A percentile compares a stretch with the other conserved stretches of the same genome.
These are phyloP conservation scores for Lodderomyces jiufengensis DNA, from an alignment of 1,139 yeast species.

Conservation along the genomic window DNA sequence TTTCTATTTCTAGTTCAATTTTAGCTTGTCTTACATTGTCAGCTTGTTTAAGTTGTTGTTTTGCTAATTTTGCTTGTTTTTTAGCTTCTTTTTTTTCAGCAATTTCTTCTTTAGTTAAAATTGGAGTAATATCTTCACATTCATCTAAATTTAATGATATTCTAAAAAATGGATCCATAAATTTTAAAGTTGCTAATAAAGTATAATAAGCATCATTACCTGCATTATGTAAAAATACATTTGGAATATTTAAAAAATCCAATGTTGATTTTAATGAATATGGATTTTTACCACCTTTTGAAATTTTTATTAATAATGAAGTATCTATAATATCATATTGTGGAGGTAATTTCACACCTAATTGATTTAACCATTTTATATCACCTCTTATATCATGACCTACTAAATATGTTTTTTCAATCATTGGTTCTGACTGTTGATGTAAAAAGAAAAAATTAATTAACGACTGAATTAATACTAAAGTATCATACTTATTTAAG, in stretches of 20 bases:
- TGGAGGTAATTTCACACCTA: constrained; percentile 48
- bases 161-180: constrained; percentile 54
- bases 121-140: constrained; percentile 1
- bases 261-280: constrained; percentile 51
- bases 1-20: too few relatives aligned
- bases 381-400: constrained; percentile 74
- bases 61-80: constrained; percentile 1
- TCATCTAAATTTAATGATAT: constrained; percentile 23
- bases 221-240: constrained; percentile 69
- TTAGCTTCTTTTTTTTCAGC: constrained; percentile 7
- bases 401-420: constrained; percentile 49
- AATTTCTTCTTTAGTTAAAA: constrained; percentile 9
- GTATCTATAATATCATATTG: constrained; percentile 48
- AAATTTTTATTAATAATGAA: constrained; percentile 35
- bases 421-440: too few relatives aligned
- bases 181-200: constrained; percentile 46
- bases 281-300: constrained; percentile 27
- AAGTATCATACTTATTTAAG: constrained; percentile 34
- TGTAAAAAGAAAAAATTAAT: constrained; percentile 38
- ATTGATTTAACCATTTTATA: constrained; percentile 44
- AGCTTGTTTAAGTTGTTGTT: neutral
- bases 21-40: too few relatives aligned
- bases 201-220: constrained; percentile 83
- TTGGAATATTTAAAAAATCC: constrained; percentile 52
- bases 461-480: constrained; percentile 36